Evolutionary conservation across 257 asterid genomes (phyloP), one percentile per base, ranked within the genome.

Genomic region (Jacaranda mimosifolia): DNA sequence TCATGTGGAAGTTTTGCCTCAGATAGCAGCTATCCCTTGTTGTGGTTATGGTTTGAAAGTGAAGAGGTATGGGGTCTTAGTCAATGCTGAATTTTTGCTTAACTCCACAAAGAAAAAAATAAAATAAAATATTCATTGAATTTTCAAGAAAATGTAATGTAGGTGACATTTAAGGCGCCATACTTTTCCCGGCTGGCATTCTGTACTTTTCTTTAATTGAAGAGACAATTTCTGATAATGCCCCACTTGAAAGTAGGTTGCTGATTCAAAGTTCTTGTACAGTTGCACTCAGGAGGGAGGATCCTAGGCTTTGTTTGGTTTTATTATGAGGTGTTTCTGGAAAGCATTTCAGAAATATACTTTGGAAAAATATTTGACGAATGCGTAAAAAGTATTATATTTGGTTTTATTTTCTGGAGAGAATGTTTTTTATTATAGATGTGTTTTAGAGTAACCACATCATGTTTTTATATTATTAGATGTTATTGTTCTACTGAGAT

Each of bases 151-250:
- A 49, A 8, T 35, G 57, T 11, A 49, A 21, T 53, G 13, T 13
- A 19, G 63, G 46, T 45, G 58, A 38, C 70, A 77, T 68, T 45
- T 45, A 19, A 59, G 57, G 46, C 9, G 56, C 72, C 77, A 42
- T 12, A 46, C 72, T 77, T 38, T 77, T 57, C 18, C 19, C 21
- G 1, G 72, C 70, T 56, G 81, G 76, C 64, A 49, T 52, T 48
- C 42, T 35, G 13, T 43, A 21, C 14, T 21, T 58, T 39, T 53
- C 21, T 45, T 2, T 19, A 36, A 5, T 35, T 13, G 9, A 62
- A 3, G 26, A 38, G 49, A 63, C 35, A 38, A 32, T 13, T 59
- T 32, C 42, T 26, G 42, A 7, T 57, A 36, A 12, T 59, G 39
- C 64, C 64, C 66, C 66, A 40, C 32, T 15, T 38, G 3, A 39